phyloP scores from a whole-genome alignment of 345 rosid species.

The Gossypium stocksii region DNA sequence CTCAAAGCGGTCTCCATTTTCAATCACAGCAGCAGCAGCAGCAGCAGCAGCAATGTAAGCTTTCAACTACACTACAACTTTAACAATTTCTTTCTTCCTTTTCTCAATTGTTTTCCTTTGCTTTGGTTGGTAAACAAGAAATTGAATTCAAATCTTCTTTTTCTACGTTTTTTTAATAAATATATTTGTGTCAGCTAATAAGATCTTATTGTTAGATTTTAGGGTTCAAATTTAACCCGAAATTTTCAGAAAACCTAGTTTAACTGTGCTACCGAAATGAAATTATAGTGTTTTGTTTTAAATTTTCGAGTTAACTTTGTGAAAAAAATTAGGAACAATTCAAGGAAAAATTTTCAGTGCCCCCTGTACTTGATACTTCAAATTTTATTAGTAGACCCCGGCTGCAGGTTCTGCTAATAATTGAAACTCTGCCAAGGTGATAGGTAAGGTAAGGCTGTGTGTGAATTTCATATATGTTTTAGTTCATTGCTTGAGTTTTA shows the following conservation, averaged over 20 bases:
- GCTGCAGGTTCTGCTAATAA: slow-evolving; percentile 2
- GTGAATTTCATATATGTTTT: background rate
- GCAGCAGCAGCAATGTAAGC: background rate
- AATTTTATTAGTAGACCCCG: background rate
- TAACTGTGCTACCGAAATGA: background rate
- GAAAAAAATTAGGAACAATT: background rate
- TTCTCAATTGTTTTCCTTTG: background rate
- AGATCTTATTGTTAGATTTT: background rate
- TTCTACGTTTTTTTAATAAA: background rate
- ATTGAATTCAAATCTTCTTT: background rate
- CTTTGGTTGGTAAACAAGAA: background rate
- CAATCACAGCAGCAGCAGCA: background rate
- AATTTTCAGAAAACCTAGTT: background rate
- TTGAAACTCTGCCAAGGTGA: background rate
- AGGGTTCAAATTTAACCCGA: background rate
- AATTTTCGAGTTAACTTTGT: background rate
- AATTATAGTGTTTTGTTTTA: background rate
- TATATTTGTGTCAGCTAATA: background rate
- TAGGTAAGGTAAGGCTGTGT: background rate
- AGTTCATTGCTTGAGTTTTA: background rate
- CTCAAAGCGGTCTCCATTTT: background rate
- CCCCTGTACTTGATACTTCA: background rate
- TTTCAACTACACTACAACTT: background rate
- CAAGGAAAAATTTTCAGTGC: background rate
- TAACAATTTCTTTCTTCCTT: background rate